Conservation (phyloP, 768 basidiomycete genomes). For the Lepiota brunneoincarnata region DNA sequence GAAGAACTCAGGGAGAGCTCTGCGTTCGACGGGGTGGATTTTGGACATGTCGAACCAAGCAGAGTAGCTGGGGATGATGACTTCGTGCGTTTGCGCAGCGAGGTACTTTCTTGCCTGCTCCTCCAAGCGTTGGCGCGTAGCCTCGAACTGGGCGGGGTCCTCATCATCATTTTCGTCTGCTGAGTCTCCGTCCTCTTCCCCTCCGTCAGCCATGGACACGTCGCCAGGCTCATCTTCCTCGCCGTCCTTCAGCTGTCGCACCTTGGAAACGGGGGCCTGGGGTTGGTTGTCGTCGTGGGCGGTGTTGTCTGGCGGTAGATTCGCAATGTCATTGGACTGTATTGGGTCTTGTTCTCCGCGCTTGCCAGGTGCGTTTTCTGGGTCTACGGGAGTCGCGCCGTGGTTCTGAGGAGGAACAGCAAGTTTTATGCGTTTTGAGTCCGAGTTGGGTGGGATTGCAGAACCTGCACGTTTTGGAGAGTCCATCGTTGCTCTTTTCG, state of each 20-base stretch:
- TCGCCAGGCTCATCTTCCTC: conserved; percentile 65
- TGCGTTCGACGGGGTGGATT: conserved; percentile 88
- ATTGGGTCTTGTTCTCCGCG: conserved; percentile 87
- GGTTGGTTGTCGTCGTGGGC: neutral
- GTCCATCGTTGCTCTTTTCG: conserved; percentile 47
- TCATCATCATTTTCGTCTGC: conserved; percentile 84
- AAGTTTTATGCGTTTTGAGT: conserved; percentile 57
- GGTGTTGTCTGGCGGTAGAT: conserved; percentile 48
- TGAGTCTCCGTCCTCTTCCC: conserved; percentile 73
- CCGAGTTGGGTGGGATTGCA: conserved; percentile 47
- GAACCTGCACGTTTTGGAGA: conserved; percentile 67
- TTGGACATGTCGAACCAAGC: conserved; percentile 98
- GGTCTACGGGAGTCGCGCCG: conserved; percentile 75
- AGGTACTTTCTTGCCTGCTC: conserved; percentile 93
- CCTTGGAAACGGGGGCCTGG: conserved; percentile 29
- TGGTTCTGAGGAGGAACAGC: conserved; percentile 53
- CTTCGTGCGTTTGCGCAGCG: conserved; percentile 94
- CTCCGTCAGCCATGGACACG: conserved; percentile 80
- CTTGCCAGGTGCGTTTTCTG: conserved; percentile 78
- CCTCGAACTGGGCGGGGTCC: conserved; percentile 81
- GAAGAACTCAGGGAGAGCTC: conserved; percentile 97
- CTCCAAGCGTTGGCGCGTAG: conserved; percentile 73
- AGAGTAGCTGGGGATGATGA: conserved; percentile 95
- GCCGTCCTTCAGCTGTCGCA: conserved; percentile 43
- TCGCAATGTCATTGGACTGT: conserved; percentile 73